These are phyloP conservation scores for Trichophaea hybrida DNA, from an alignment of 2,329 filamentous ascomycete genomes.

Conservation along the genomic window DNA sequence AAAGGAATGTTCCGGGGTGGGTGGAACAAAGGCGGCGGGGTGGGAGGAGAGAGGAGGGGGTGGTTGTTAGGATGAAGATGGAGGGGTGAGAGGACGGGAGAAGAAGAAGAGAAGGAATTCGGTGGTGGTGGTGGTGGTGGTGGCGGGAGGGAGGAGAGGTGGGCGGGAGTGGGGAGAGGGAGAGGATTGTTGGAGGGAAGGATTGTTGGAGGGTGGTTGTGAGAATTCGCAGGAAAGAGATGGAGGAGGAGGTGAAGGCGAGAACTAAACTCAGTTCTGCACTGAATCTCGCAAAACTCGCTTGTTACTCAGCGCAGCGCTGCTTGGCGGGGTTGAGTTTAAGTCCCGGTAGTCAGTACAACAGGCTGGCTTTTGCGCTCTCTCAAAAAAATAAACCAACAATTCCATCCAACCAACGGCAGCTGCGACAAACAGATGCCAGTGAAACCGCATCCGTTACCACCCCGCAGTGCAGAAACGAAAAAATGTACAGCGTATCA, in stretches of 20 bases:
- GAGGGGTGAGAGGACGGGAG: not conserved
- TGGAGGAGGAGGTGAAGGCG: not conserved
- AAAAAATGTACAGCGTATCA: not conserved
- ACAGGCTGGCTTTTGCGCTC: too few relatives aligned
- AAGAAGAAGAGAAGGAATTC: not conserved
- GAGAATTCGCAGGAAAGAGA: not conserved
- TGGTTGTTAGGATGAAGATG: not conserved
- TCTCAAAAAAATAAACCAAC: not conserved
- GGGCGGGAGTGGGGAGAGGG: not conserved
- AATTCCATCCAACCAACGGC: not conserved
- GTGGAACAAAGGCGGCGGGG: not conserved
- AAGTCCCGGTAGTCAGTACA: too few relatives aligned
- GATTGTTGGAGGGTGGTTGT: not conserved
- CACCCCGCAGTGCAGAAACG: not conserved
- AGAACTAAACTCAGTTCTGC: not conserved
- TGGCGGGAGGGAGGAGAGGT: not conserved
- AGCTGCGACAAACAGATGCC: not conserved
- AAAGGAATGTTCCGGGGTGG: not conserved
- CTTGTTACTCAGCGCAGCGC: not conserved
- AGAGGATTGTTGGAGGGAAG: not conserved
- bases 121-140: not conserved
- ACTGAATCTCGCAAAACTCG: not conserved
- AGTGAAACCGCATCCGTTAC: not conserved
- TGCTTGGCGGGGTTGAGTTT: not conserved
- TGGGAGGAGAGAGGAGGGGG: not conserved